These are phyloP conservation scores for Blepharisma japonicum DNA, from an alignment of 73 alveolate genomes.

Conservation along the genomic window DNA sequence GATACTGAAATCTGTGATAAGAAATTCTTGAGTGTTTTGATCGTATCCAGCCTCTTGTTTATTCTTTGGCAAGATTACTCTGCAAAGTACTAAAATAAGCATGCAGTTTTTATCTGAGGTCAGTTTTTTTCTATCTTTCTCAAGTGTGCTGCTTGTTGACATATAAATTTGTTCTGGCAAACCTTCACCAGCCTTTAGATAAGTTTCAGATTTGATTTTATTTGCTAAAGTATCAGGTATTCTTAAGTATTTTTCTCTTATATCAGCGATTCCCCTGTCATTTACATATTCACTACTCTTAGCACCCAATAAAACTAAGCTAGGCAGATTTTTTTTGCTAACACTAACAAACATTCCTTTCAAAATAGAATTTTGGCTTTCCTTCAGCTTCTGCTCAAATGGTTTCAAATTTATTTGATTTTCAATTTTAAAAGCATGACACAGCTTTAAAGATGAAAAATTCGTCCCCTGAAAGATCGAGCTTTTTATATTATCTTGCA, in stretches of 20 bases:
- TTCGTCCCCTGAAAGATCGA: neutral
- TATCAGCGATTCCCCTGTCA: neutral
- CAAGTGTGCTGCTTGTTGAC: neutral
- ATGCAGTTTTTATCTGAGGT: neutral
- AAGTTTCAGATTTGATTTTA: neutral
- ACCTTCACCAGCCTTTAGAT: neutral
- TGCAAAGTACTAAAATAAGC: slow-evolving; percentile 20
- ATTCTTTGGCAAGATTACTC: slow-evolving; percentile 20
- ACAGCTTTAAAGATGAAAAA: slow-evolving; percentile 14
- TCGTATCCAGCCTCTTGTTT: slow-evolving; percentile 1
- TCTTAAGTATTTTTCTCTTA: neutral
- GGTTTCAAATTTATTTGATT: neutral
- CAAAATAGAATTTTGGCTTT: neutral
- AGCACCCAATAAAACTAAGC: slow-evolving; percentile 7
- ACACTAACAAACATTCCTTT: slow-evolving; percentile 27
- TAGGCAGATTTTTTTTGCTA: neutral
- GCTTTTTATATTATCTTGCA: neutral
- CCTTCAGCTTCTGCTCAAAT: slow-evolving; percentile 16
- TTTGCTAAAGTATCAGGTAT: neutral
- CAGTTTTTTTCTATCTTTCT: neutral
- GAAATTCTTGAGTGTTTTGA: slow-evolving; percentile 7
- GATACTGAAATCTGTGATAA: neutral
- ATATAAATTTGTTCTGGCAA: neutral
- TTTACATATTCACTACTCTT: neutral
- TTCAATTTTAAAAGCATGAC: slow-evolving; percentile 30